Base-by-base conservation (phyloP, 169 alveolate genomes). In the Plasmodium cynomolgi region DNA sequence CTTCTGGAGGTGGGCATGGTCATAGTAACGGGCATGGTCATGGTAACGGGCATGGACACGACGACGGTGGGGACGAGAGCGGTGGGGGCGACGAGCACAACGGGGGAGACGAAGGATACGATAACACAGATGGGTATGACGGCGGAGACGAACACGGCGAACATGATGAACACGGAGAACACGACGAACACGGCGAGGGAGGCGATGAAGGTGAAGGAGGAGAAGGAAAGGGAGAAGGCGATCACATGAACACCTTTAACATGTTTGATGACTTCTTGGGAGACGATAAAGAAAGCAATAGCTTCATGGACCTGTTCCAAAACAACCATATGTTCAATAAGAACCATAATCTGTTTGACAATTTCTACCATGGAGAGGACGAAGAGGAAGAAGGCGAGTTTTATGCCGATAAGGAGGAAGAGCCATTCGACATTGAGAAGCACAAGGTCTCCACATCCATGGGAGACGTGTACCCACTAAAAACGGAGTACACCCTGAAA, bases 261-360 rank as follows among this genome's bases (percentile, higher is more conserved):
- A 15, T 90, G 11, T 81, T 90, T 68, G 94, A 81, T 29, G 84
- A 68, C 44, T 71, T 90, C 50, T 37, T 90, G 13, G 91, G 79
- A 62, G 93, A 86, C n/a, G 81, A 71, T 47, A 58, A 90, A 41
- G 83, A 81, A 20, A 81, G 86, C 13, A 82, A 58, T 34, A 81
- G 37, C 23, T 90, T 86, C 62, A 75, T 90, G 84, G 91, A 90
- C 73, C 20, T 90, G 26, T 81, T 90, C 74, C 75, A 90, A 81
- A 90, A 90, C 77, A 90, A 81, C 44, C 50, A 62, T 0, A 2
- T 90, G 13, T 86, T 86, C 11, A 74, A 74, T 56, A 86, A 86
- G 17, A 50, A 77, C 77, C 31, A 68, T 29, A 86, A 86, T 50
- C 62, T 86, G 73, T 81, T 90, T 37, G 94, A 90, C 9, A 23